phyloP scores from a whole-genome alignment of 2,329 filamentous ascomycete species.

The Pseudocercospora musae region DNA sequence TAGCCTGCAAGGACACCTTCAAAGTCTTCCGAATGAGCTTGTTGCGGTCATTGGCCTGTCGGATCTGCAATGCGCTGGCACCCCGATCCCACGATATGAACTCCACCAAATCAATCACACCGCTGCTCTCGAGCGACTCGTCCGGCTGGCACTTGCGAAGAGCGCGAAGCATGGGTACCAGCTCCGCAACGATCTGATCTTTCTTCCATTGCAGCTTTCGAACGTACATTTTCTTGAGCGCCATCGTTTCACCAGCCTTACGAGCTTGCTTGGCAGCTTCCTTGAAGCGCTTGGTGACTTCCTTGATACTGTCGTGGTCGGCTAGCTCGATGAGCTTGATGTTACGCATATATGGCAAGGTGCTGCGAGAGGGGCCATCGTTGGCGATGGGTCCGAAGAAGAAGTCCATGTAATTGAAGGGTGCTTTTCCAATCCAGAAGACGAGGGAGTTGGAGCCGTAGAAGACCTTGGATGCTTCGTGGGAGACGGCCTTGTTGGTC shows the following conservation, averaged over 20 bases:
- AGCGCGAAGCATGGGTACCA: not conserved
- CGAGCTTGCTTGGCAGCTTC: not conserved
- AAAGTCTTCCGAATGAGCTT: not conserved
- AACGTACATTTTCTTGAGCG: not conserved
- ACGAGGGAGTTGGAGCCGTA: not conserved
- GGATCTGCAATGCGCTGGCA: not conserved
- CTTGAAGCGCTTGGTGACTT: not conserved
- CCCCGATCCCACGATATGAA: not conserved
- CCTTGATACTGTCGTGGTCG: not conserved
- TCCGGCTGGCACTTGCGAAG: not conserved
- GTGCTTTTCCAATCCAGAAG: not conserved
- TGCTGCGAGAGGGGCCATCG: not conserved
- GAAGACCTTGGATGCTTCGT: not conserved
- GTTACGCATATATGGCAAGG: not conserved
- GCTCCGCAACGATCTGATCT: not conserved
- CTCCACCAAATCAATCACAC: not conserved
- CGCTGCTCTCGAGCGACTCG: not conserved
- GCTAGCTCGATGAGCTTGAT: not conserved
- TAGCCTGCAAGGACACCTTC: not conserved
- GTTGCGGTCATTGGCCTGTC: not conserved
- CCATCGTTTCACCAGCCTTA: not conserved
- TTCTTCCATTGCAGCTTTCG: not conserved
- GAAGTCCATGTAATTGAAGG: not conserved
- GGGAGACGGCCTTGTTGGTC: not conserved
- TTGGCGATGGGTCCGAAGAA: not conserved